Evolutionary conservation across 371 early-diverging fungal genomes (phyloP), one percentile per base, ranked within the genome.

Genomic region (Rhizopus arrhizus): DNA sequence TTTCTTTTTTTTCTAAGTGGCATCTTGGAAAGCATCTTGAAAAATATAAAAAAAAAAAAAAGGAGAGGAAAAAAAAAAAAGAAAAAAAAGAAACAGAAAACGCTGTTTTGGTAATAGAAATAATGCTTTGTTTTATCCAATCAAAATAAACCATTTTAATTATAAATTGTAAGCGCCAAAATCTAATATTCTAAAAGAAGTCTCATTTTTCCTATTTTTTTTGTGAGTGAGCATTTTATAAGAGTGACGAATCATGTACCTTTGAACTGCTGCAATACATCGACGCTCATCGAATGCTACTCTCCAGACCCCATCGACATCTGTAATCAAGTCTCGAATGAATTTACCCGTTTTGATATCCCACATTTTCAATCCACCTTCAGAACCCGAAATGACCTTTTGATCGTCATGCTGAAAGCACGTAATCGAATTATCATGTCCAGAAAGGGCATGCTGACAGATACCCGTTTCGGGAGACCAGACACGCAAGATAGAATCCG

Each of bases 341-440:
- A 86, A 86, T 16, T 79, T 73, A 4, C 96, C 96, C 7, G 91
- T 81, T 64, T 89, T 73, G 33, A 94, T 85, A 70, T 98, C 94
- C 96, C 97, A 97, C 70, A 97, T 80, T 66, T 95, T 97, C 28
- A 98, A 76, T 3, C 92, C 91, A 16, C 91, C 92, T 60, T 95
- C 97, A 5, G 93, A 91, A 0, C 98, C 97, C 5, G 93, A 93
- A n/a, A 97, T 91, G 10, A 96, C 89, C 58, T 94, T 94, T 53
- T 85, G 75, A 5, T 81, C 85, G 62, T 98, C 96, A 68, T 94
- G 92, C 65, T 95, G 95, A 79, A 98, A 93, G 59, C 96, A 95
- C 0, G 96, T 98, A 55, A 97, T 96, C 6, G 98, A 95, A 10
- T 85, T 91, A 3, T 73, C 61, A 69, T 95, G 95, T 11, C 80